Percentiles rank a stretch among this genome's conserved stretches.
Conservation (phyloP, 2,329 filamentous ascomycete species). For the Penicillium decumbens region DNA sequence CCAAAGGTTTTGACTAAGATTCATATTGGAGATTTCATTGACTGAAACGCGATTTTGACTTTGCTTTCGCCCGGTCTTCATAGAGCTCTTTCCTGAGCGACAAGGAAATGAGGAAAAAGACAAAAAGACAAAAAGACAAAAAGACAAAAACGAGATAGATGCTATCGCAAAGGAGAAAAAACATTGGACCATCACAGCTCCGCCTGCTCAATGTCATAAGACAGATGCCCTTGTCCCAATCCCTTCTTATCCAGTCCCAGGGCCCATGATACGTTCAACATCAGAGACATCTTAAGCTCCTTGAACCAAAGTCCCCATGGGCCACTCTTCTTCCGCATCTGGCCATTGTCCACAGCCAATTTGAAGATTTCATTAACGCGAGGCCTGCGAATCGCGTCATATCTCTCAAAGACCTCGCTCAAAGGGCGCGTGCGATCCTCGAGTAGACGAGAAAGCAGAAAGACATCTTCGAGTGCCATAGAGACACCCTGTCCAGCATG, state of each 20-base stretch:
- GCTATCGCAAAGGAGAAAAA: no score
- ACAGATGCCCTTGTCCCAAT: slow-evolving; percentile 22
- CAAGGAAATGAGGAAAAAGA: no score
- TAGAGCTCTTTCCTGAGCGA: no score
- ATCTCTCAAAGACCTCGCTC: slow-evolving; percentile 21
- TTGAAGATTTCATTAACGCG: slow-evolving; percentile 26
- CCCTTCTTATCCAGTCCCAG: slow-evolving; percentile 22
- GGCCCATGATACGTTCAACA: slow-evolving; percentile 14
- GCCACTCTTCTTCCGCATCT: slow-evolving; percentile 21
- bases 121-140: no score
- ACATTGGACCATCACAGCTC: neutral
- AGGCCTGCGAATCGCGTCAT: slow-evolving; percentile 30
- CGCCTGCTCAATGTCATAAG: slow-evolving; percentile 31
- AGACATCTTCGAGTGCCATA: slow-evolving; percentile 51
- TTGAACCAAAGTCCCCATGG: slow-evolving; percentile 27
- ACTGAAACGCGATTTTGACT: no score
- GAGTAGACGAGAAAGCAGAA: slow-evolving; percentile 28
- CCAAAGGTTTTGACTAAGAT: no score
- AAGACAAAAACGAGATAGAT: no score
- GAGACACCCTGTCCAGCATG: slow-evolving; percentile 50
- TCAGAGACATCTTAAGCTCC: slow-evolving; percentile 18
- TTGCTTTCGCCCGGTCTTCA: no score
- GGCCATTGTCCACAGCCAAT: slow-evolving; percentile 23
- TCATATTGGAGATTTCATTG: no score
- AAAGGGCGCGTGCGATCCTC: slow-evolving; percentile 14